phyloP scores from a whole-genome alignment of 1,139 yeast species.

The Suhomyces kunorum region DNA sequence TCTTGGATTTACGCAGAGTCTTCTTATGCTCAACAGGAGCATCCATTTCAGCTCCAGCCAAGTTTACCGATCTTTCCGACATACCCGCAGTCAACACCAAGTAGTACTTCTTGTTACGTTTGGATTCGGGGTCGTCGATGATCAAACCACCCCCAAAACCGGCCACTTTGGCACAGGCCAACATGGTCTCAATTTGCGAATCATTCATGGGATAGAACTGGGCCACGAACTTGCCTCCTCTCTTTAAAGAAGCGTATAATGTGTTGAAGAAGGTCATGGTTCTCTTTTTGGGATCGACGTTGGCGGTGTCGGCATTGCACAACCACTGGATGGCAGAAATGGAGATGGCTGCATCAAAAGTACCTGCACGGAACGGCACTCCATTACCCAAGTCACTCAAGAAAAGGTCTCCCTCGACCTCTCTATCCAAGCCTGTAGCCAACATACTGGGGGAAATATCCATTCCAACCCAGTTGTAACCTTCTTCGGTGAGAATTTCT shows the following conservation, averaged over 20 bases:
- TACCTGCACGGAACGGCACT: constrained; percentile 92
- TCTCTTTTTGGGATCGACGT: constrained; percentile 85
- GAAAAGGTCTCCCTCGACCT: constrained; percentile 89
- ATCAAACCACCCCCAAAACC: constrained; percentile 97
- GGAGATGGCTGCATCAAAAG: constrained; percentile 95
- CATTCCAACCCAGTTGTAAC: constrained; percentile 95
- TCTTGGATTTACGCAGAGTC: constrained; percentile 52
- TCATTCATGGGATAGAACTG: constrained; percentile 96
- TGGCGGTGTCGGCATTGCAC: constrained; percentile 87
- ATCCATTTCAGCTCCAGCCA: constrained; percentile 80
- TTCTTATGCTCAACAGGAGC: constrained; percentile 50
- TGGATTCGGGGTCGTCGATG: constrained; percentile 90
- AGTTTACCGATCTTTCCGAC: constrained; percentile 65
- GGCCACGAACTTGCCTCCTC: constrained; percentile 97
- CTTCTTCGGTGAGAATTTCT: constrained; percentile 90
- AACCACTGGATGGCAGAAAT: constrained; percentile 98
- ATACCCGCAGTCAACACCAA: constrained; percentile 88
- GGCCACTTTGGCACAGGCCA: constrained; percentile 85
- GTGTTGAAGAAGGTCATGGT: constrained; percentile 82
- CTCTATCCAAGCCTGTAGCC: constrained; percentile 90
- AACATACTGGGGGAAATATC: constrained; percentile 96
- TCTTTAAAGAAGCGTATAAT: constrained; percentile 76
- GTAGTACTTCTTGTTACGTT: constrained; percentile 87
- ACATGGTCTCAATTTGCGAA: constrained; percentile 73
- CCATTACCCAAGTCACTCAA: constrained; percentile 93